phyloP scores from a whole-genome alignment of 2,329 filamentous ascomycete genomes.

The Fusarium nematophilum region DNA sequence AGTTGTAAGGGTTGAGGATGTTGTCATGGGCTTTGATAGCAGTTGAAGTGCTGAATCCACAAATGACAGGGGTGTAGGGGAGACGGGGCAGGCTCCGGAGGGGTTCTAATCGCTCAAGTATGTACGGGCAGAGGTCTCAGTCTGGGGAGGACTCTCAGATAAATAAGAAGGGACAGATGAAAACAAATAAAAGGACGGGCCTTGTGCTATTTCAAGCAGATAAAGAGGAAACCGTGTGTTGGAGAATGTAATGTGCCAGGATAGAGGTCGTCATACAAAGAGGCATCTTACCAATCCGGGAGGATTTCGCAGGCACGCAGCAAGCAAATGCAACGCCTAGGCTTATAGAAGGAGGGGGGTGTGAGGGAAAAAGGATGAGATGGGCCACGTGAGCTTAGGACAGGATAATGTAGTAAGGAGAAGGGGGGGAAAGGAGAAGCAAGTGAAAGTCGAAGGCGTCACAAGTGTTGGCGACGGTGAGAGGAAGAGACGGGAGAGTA shows the following conservation, averaged over 20 bases:
- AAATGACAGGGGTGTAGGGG: conserved; percentile 26
- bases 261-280: conserved; percentile 44
- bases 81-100: conserved; percentile 11
- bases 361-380: not conserved
- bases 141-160: too few species aligned
- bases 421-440: not conserved
- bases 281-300: conserved; percentile 41
- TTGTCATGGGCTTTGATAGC: conserved; percentile 31
- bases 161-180: conserved; percentile 9
- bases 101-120: conserved; percentile 1
- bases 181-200: conserved; percentile 10
- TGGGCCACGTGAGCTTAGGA: conserved; percentile 19
- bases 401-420: not conserved
- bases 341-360: not conserved
- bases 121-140: too few species aligned
- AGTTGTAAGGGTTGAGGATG: conserved; percentile 17
- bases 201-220: conserved; percentile 15
- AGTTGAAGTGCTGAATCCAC: conserved; percentile 27
- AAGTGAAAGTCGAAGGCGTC: conserved; percentile 32
- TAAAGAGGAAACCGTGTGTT: conserved; percentile 8
- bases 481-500: not conserved
- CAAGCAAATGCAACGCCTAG: not conserved
- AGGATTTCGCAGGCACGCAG: conserved; percentile 23
- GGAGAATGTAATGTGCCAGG: conserved; percentile 28
- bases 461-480: conserved; percentile 17